phyloP scores from a whole-genome alignment of 108 stramenopile species.

The Cyclotella kingstonii region DNA sequence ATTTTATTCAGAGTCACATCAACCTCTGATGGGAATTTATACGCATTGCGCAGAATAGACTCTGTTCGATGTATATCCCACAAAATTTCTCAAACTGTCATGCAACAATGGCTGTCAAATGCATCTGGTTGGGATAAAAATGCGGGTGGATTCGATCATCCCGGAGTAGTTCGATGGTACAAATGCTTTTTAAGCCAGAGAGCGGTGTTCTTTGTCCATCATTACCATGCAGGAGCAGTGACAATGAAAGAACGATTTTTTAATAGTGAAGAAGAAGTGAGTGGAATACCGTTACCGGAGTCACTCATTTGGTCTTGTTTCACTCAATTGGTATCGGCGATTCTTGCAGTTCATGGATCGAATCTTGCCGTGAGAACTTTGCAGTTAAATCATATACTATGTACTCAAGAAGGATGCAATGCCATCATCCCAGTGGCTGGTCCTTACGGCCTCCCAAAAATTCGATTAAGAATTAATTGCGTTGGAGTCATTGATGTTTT shows the following conservation, averaged over 20 bases:
- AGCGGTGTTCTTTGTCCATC: conserved; percentile 89
- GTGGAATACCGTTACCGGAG: conserved; percentile 60
- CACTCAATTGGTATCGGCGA: conserved; percentile 77
- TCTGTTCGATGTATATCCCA: conserved; percentile 72
- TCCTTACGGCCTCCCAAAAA: conserved; percentile 34
- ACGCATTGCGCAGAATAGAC: conserved; percentile 86
- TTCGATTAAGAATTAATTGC: conserved; percentile 76
- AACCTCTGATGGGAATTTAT: conserved; percentile 72
- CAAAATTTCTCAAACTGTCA: conserved; percentile 75
- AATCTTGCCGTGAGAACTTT: conserved; percentile 76
- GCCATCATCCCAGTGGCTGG: conserved; percentile 10
- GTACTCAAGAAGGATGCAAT: conserved; percentile 29
- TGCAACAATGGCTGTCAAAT: conserved; percentile 58
- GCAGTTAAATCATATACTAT: conserved; percentile 68
- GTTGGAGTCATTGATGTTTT: conserved; percentile 83
- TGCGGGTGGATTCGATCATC: conserved; percentile 54
- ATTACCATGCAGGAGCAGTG: conserved; percentile 75
- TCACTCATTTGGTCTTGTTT: conserved; percentile 81
- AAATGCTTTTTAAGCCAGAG: conserved; percentile 80
- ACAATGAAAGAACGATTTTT: conserved; percentile 74
- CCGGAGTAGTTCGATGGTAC: conserved; percentile 65
- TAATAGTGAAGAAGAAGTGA: conserved; percentile 2
- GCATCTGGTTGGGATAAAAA: conserved; percentile 6
- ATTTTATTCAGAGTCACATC: conserved; percentile 62
- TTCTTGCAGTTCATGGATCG: conserved; percentile 72